Evolutionary conservation across 192 early-diverging fungal genomes (phyloP).

Genomic region (Coemansia sp.): DNA sequence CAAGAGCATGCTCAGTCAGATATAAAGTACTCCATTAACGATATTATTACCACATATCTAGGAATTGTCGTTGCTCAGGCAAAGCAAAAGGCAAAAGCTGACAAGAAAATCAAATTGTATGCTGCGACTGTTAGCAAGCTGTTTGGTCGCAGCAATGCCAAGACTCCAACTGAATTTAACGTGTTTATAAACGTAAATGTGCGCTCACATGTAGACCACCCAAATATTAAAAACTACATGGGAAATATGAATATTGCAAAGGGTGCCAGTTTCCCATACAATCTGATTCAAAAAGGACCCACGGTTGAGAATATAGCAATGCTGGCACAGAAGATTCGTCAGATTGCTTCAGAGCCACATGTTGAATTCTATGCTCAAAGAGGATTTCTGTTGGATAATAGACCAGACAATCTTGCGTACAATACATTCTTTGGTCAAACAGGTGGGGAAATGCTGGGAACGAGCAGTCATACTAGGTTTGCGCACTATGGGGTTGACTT

Average conservation of each 20-base stretch:
- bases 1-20: no score
- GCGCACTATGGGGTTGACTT: not conserved
- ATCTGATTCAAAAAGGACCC: not conserved
- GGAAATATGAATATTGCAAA: not conserved
- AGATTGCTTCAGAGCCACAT: not conserved
- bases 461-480: not conserved
- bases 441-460: not conserved
- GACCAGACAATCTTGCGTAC: not conserved
- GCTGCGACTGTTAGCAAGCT: not conserved
- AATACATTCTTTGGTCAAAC: not conserved
- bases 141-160: not conserved
- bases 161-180: not conserved
- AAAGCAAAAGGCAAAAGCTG: not conserved
- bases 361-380: not conserved
- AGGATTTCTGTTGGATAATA: not conserved
- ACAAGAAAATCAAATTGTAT: not conserved
- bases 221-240: not conserved
- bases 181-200: not conserved
- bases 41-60: constrained; percentile 18
- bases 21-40: constrained; percentile 16
- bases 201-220: not conserved
- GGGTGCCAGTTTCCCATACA: not conserved
- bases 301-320: not conserved
- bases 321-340: not conserved
- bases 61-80: constrained; percentile 13